Base-by-base conservation (phyloP, 495 filamentous ascomycete genomes). In the Podospora tetraspora region DNA sequence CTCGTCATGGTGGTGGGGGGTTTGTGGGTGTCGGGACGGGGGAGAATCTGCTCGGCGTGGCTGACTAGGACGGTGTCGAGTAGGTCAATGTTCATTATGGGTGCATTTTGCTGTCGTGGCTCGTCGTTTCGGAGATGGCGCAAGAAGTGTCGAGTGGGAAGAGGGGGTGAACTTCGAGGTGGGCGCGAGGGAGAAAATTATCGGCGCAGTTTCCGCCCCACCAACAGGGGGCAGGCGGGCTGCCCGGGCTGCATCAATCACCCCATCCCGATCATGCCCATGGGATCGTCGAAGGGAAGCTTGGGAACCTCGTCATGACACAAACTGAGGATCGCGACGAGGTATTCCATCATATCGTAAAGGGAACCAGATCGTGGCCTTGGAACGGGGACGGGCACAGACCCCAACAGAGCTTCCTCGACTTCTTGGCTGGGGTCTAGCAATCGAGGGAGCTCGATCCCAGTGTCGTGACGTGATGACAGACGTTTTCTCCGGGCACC, bases 31-130 rank as follows among this genome's bases (percentile, higher is more conserved):
- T 37, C 32, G 32, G 11, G 66, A 62, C 8, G 57, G 8, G 29
- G 21, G 29, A 64, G 13, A 7, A 68, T 61, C 66, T 67, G 63
- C 59, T 74, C 70, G 61, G 69, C 69, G 69, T 72, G 71, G 60
- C 71, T 71, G 63, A 75, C 66, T 72, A 81, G 74, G 70, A 77
- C 69, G 56, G 72, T 75, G 52, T 76, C 74, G 63, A 75, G 68
- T 12, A 76, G 73, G n/a, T 76, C 74, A 52, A 64, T 71, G 62
- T 76, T 73, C 72, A 75, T 74, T 60, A 77, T 71, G 73, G 72
- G 30, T 75, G 75, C 66, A 72, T 70, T 59, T 52, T 67, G 11
- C 16, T 52, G 43, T 6, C n/a, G 19, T 19, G 43, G 43, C n/a
- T 19, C 43, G n/a, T n/a, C 6, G n/a, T 52, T 13, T 52, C 34